Conservation (phyloP, 2,329 filamentous ascomycete species). For the Ophiostoma novo-ulmi region DNA sequence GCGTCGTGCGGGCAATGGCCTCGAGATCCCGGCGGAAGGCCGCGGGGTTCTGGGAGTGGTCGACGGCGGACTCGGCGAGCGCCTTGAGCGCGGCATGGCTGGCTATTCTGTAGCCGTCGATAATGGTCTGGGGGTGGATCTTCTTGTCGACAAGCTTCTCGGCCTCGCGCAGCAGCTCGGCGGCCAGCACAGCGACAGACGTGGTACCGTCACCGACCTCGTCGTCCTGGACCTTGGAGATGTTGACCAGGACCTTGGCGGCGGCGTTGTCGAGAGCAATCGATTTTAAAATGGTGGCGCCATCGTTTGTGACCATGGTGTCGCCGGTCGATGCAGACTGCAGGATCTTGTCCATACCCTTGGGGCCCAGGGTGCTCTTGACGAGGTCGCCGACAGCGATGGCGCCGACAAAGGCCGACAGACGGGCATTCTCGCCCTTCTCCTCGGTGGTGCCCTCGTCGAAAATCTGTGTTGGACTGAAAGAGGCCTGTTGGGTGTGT, state of each 20-base stretch:
- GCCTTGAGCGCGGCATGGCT: conserved; percentile 81
- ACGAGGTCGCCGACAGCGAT: conserved; percentile 97
- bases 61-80: conserved; percentile 76
- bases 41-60: conserved; percentile 78
- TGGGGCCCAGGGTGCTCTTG: conserved; percentile 93
- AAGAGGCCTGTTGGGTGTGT: conserved; percentile 44
- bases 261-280: conserved; percentile 98
- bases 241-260: conserved; percentile 97
- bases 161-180: conserved; percentile 90
- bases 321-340: conserved; percentile 96
- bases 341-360: conserved; percentile 98
- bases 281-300: conserved; percentile 94
- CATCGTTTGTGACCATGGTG: conserved; percentile 98
- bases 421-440: conserved; percentile 98
- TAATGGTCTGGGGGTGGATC: conserved; percentile 98
- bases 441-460: conserved; percentile 94
- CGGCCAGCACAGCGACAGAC: conserved; percentile 91
- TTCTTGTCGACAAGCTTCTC: conserved; percentile 97
- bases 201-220: conserved; percentile 98
- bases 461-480: conserved; percentile 96
- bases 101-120: conserved; percentile 97
- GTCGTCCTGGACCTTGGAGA: conserved; percentile 98
- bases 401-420: conserved; percentile 95
- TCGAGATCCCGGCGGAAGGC: conserved; percentile 86
- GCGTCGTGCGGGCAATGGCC: conserved; percentile 86